A percentile compares a stretch with the other conserved stretches of the same genome.
These are phyloP conservation scores for Penicillium soppii DNA, from an alignment of 495 filamentous ascomycete species.

Conservation along the genomic window DNA sequence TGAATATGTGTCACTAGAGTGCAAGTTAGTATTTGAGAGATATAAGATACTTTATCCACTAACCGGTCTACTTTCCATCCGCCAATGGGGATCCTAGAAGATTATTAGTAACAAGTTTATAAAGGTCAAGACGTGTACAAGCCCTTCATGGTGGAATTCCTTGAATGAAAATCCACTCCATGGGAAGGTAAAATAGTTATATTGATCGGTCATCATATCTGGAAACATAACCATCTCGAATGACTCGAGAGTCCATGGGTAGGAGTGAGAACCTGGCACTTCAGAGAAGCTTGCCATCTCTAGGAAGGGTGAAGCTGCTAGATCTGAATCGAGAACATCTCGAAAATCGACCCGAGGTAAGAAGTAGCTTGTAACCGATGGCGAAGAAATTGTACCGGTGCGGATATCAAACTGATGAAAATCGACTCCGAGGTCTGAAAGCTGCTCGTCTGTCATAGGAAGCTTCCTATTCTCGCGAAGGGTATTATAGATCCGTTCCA, in stretches of 20 bases:
- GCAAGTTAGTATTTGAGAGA: not conserved
- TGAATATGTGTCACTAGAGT: not conserved
- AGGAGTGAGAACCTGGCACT: not conserved
- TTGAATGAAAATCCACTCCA: not conserved
- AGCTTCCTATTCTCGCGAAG: constrained; percentile 3
- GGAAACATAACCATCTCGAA: not conserved
- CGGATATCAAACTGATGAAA: constrained; percentile 4
- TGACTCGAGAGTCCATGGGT: not conserved
- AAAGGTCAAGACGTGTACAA: not conserved
- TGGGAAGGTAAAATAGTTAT: not conserved
- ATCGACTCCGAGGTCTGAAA: constrained; percentile 4
- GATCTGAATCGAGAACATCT: not conserved
- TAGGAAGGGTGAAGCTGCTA: not conserved
- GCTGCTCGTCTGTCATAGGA: constrained; percentile 3
- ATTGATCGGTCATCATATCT: not conserved
- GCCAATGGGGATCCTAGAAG: not conserved
- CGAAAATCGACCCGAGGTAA: not conserved
- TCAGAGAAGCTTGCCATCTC: not conserved
- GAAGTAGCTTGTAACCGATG: constrained; percentile 1
- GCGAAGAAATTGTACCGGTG: not conserved
- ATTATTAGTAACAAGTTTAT: not conserved
- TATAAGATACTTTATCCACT: not conserved
- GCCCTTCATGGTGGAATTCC: not conserved
- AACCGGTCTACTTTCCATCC: not conserved
- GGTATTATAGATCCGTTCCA: not conserved